phyloP scores from a whole-genome alignment of 2,329 filamentous ascomycete genomes.

The Sclerotinia nivalis region DNA sequence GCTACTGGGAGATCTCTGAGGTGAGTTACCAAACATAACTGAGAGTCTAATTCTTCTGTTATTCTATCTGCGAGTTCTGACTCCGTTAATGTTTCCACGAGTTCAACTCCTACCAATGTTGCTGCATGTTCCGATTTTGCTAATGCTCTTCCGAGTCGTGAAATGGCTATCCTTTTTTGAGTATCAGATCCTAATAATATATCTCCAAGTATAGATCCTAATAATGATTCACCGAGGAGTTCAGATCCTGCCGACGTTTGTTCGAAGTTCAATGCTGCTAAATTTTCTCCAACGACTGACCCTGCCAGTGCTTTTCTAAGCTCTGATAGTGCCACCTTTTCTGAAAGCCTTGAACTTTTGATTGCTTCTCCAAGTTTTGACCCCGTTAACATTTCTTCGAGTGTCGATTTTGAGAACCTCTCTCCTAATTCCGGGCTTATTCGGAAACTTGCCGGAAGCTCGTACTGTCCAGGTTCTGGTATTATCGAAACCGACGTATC shows the following conservation, averaged over 20 bases:
- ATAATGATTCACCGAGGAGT: neutral
- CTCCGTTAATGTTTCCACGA: neutral
- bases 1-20: neutral
- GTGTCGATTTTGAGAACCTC: neutral
- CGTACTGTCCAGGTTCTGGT: neutral
- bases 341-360: neutral
- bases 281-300: neutral
- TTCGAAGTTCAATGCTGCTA: neutral
- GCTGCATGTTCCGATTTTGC: neutral
- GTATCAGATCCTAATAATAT: neutral
- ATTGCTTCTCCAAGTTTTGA: neutral
- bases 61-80: neutral
- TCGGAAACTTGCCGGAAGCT: neutral
- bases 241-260: neutral
- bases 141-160: neutral
- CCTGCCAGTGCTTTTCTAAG: neutral
- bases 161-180: neutral
- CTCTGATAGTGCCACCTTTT: neutral
- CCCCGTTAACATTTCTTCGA: neutral
- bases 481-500: neutral
- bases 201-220: slow-evolving; percentile 1
- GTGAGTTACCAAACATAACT: neutral
- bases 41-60: neutral
- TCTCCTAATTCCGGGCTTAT: neutral
- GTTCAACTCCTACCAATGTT: neutral